Evolutionary conservation across 176 grass and related monocot genomes (phyloP), one percentile per base, ranked within the genome.

Genomic region (Leersia perrieri): DNA sequence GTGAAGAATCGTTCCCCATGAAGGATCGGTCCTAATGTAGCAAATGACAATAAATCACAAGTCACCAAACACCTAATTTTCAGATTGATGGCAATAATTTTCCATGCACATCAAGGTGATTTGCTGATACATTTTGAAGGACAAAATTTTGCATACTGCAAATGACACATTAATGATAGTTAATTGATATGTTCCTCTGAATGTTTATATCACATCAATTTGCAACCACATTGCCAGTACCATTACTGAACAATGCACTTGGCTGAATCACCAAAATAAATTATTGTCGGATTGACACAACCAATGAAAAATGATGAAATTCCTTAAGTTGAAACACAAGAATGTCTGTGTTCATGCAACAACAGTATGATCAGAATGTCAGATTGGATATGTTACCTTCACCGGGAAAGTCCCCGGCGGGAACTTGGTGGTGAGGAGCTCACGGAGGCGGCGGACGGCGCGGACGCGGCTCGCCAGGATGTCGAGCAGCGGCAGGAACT

Each of bases 361-460:
- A 58, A 58, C n/a, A 44, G 55, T 47, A 33, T 23, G 27, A 44
- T 33, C 80, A 30, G 82, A 12, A 71, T 44, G 71, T 11, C 3
- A 60, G 34, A 73, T 9, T 85, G 22, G 42, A 26, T n/a, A n/a
- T 2, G 20, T 81, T 92, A 98, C 96, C 96, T 98, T 98, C 11
- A 98, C 96, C 1, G 96, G 96, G 79, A 98, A 98, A 2, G 96
- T 95, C 38, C 96, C 96, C 16, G 86, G 72, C 31, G 96, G 92
- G 38, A 98, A 98, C 68, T 98, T 95, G 20, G 93, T 98, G 63
- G 96, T 95, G 79, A 98, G 96, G 66, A 98, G 82, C 80, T 98
- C 96, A 30, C 96, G 88, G 69, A 98, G 88, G 5, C 96, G 88
- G 72, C 90, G 87, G 9, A 98, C 96, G 22, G 96, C 96, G 31